Percentiles rank a stretch among this genome's conserved stretches.
phyloP scores from a whole-genome alignment of 306 rosid species.

The Calophaca sinica region DNA sequence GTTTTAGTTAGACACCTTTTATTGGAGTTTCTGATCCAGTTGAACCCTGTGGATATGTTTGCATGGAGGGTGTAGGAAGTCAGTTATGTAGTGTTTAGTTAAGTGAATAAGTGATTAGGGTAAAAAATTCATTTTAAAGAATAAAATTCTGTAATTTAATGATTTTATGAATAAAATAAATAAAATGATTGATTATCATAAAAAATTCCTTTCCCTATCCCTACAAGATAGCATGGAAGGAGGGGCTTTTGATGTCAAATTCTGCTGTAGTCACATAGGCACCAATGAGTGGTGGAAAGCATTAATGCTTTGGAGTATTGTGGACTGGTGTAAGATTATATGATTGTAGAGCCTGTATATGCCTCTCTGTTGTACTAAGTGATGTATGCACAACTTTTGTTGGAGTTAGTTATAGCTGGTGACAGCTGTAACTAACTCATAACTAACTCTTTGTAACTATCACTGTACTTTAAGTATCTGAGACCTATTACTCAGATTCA shows the following conservation, averaged over 20 bases:
- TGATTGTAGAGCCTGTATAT: too few relatives aligned
- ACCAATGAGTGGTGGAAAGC: too few relatives aligned
- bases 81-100: neutral
- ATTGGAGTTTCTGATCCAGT: constrained; percentile 22
- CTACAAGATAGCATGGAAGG: constrained; percentile 2
- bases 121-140: neutral
- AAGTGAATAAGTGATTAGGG: neutral
- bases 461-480: too few relatives aligned
- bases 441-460: too few relatives aligned
- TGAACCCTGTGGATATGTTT: neutral
- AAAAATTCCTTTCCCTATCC: neutral
- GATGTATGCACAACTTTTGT: too few relatives aligned
- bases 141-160: neutral
- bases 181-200: neutral
- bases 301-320: neutral
- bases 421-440: too few relatives aligned
- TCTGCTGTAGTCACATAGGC: neutral
- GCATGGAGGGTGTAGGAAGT: neutral
- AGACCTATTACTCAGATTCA: too few relatives aligned
- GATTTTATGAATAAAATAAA: neutral
- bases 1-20: constrained; percentile 11
- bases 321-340: neutral
- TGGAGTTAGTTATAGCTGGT: too few relatives aligned
- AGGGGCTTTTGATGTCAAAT: constrained; percentile 3
- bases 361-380: too few relatives aligned